Base-by-base conservation (phyloP, 176 grass and related monocot genomes). In the Oryza punctata region DNA sequence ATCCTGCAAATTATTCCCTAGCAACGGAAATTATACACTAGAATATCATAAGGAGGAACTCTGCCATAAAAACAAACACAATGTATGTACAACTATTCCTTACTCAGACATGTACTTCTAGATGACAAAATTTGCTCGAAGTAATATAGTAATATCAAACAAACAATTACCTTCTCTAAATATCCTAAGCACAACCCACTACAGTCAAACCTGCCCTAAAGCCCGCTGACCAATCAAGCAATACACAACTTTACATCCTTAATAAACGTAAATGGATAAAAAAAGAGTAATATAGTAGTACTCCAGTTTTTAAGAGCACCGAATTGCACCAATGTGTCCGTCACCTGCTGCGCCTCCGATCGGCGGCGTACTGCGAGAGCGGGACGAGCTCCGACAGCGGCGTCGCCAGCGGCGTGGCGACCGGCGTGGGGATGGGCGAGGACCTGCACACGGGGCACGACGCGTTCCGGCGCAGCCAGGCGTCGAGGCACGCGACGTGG, bases 361-460 rank as follows among this genome's bases (percentile, higher is more conserved):
- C 94, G 30, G 94, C 91, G 47, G 86, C 94, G 81, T 89, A 97
- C 43, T 89, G 94, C 69, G 94, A 93, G 59, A 97, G 91, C 28
- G 94, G 94, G 6, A 90, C 94, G 81, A 97, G 86, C 81, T 97
- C 94, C 4, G 90, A 94, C 18, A 90, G 87, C 30, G 93, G 93
- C 13, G 90, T 94, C 0, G 94, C 88, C 29, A 93, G 82, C 40
- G 94, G 94, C 46, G 94, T 97, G 44, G 84, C 27, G 27, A 32
- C 68, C n/a, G 89, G 92, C 25, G 92, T 94, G n/a, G 93, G 94
- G 65, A 97, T 89, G 8, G 91, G 94, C 59, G 94, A 97, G 59
- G 89, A 91, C 15, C 94, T 92, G 85, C 94, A 97, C 8, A 97
- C 91, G 32, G 94, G 94, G 63, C 94, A 97, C 5, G 94, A 97